Conservation (phyloP, 108 stramenopile species). For the Fistulifera pelliculosa region DNA sequence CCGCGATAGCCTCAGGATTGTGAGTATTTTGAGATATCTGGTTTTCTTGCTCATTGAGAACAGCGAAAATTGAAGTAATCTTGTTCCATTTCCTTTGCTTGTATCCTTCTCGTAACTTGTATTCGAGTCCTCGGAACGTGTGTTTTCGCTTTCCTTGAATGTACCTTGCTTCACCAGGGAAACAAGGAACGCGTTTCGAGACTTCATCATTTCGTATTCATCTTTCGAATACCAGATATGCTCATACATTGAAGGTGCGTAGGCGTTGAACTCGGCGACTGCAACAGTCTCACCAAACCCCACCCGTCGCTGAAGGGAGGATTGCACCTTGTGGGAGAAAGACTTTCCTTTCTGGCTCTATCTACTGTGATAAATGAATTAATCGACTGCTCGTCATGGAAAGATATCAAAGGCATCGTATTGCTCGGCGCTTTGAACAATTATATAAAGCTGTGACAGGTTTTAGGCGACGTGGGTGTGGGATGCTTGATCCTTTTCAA, state of each 20-base stretch:
- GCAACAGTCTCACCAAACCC: background rate
- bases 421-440: too few relatives aligned
- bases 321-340: too few relatives aligned
- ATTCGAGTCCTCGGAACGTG: slow-evolving; percentile 22
- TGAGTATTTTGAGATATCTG: slow-evolving; percentile 4
- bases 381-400: too few relatives aligned
- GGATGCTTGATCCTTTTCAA: too few relatives aligned
- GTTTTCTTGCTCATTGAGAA: slow-evolving; percentile 22
- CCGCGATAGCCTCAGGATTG: slow-evolving; percentile 10
- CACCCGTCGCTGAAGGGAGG: too few relatives aligned
- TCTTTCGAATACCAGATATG: slow-evolving; percentile 8
- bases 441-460: too few relatives aligned
- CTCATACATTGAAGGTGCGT: background rate
- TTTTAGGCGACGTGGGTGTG: too few relatives aligned
- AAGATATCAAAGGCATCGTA: too few relatives aligned
- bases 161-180: slow-evolving; percentile 9
- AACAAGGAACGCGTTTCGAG: slow-evolving; percentile 8
- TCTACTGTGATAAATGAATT: too few relatives aligned
- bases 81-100: slow-evolving; percentile 16
- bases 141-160: slow-evolving; percentile 10
- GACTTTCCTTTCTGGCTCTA: too few relatives aligned
- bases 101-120: slow-evolving; percentile 12
- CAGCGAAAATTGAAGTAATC: slow-evolving; percentile 16
- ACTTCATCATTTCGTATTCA: slow-evolving; percentile 14
- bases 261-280: slow-evolving; percentile 1